A percentile compares a stretch with the other conserved stretches of the same genome.
These are phyloP conservation scores for Clonostachys chloroleuca DNA, from an alignment of 2,329 filamentous ascomycete species.

Conservation along the genomic window DNA sequence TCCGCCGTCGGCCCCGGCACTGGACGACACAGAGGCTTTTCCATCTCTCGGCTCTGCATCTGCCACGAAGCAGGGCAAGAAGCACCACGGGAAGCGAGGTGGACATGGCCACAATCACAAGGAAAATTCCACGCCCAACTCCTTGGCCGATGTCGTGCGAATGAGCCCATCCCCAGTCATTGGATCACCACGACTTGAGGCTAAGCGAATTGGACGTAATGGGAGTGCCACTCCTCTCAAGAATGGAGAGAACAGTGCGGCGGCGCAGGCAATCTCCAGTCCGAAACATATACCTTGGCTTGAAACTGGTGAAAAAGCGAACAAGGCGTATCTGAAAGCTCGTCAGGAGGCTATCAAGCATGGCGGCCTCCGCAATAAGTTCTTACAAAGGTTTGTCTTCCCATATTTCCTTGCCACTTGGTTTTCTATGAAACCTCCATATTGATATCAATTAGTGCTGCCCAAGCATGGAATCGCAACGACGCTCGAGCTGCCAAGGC, in stretches of 20 bases:
- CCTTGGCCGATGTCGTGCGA: slow-evolving; percentile 89
- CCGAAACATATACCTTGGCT: slow-evolving; percentile 96
- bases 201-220: slow-evolving; percentile 57
- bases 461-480: slow-evolving; percentile 97
- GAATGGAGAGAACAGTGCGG: slow-evolving; percentile 71
- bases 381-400: slow-evolving; percentile 74
- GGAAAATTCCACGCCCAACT: slow-evolving; percentile 66
- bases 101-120: slow-evolving; percentile 71
- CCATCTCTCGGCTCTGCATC: slow-evolving; percentile 78
- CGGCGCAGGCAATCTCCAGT: slow-evolving; percentile 77
- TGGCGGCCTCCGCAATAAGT: slow-evolving; percentile 93
- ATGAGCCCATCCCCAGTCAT: slow-evolving; percentile 86
- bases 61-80: slow-evolving; percentile 70
- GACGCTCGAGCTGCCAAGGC: slow-evolving; percentile 95
- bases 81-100: slow-evolving; percentile 88
- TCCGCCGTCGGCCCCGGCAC: slow-evolving; percentile 63
- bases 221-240: slow-evolving; percentile 61
- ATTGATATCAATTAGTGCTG: slow-evolving; percentile 55
- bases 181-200: slow-evolving; percentile 50
- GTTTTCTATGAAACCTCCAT: background rate
- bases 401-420: background rate
- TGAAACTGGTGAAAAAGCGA: slow-evolving; percentile 85
- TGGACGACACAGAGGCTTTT: slow-evolving; percentile 95
- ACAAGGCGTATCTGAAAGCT: slow-evolving; percentile 92
- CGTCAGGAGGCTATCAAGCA: slow-evolving; percentile 96